Evolutionary conservation across 805 yeast species (phyloP), one percentile per base, ranked within the genome.

Genomic region (Starmerella asiatica): DNA sequence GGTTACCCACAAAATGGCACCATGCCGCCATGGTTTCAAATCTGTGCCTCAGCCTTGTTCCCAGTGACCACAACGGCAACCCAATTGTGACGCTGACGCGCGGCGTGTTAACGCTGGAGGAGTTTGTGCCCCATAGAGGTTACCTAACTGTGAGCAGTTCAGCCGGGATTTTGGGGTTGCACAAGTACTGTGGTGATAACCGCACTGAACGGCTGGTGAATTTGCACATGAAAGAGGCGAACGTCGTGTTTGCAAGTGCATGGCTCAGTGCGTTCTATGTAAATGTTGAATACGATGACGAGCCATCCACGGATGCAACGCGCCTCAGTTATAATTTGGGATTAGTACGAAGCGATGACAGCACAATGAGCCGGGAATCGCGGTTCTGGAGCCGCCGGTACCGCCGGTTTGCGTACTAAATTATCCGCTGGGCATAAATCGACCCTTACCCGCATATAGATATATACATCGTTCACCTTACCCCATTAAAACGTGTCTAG

Each of bases 1-100:
- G n/a, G n/a, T n/a, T n/a, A 23, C 7, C 26, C 26, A 23, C 11
- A 3, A 8, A 4, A 1, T 47, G 51, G 51, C 27, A 19, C 11
- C 49, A 44, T 32, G 26, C 42, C 1, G 49, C 45, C 7, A 37
- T 47, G 8, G 31, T 15, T 3, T 47, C 51, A 4, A 44, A 36
- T 14, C 27, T 47, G 6, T 29, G 29, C 17, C 29, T 47, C 21
- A 40, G 41, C 21, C 24, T 47, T 1, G 26, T 47, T 4, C 41
- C 48, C 3, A 16, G 17, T 3, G 37, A 37, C 19, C 23, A 32
- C 19, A 18, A 29, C 19, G 27, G 21, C 12, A 15, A 36, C 29
- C 45, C 49, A 8, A 18, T 31, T 2, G 28, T 45, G 2, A n/a
- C 20, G 7, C 32, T 47, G 7, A 30, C 35, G 12, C 43, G 39